Evolutionary conservation across 768 basidiomycete genomes (phyloP).

Genomic region (Mycena floridula): DNA sequence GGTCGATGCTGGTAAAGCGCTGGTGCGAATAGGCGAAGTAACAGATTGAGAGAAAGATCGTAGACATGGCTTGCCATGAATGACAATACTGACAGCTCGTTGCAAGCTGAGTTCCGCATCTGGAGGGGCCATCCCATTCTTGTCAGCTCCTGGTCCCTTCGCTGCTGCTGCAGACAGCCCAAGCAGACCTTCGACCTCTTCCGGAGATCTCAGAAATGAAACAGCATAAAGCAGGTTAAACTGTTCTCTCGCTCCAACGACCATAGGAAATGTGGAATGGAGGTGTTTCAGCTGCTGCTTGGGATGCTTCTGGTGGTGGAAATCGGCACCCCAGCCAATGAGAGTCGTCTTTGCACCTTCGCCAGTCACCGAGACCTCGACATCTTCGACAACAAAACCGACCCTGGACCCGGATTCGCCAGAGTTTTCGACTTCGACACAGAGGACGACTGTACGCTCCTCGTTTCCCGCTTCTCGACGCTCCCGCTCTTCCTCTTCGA

Average conservation of each 20-base stretch:
- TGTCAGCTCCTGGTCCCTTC: not conserved
- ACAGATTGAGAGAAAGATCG: constrained; percentile 1
- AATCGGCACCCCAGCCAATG: constrained; percentile 50
- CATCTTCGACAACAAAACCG: constrained; percentile 70
- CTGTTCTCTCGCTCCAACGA: constrained; percentile 68
- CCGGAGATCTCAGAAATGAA: constrained; percentile 51
- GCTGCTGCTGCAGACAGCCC: not conserved
- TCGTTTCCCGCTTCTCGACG: constrained; percentile 64
- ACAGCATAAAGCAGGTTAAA: constrained; percentile 88
- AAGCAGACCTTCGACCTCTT: constrained; percentile 4
- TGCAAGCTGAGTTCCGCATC: constrained; percentile 44
- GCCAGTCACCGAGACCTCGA: constrained; percentile 73
- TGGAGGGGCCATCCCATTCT: constrained; percentile 1
- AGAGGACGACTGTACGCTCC: constrained; percentile 84
- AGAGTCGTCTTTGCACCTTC: constrained; percentile 44
- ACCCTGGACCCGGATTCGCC: constrained; percentile 53
- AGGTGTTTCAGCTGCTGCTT: constrained; percentile 18
- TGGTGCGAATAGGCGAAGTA: not conserved
- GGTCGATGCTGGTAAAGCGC: not conserved
- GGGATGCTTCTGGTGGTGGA: not conserved
- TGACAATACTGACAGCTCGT: constrained; percentile 73
- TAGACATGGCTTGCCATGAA: constrained; percentile 67
- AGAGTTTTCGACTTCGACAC: constrained; percentile 84
- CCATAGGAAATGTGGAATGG: constrained; percentile 59
- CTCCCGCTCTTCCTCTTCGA: constrained; percentile 44